Conservation (phyloP, 78 protist species). For the Dictyostelium brefeldianum region DNA sequence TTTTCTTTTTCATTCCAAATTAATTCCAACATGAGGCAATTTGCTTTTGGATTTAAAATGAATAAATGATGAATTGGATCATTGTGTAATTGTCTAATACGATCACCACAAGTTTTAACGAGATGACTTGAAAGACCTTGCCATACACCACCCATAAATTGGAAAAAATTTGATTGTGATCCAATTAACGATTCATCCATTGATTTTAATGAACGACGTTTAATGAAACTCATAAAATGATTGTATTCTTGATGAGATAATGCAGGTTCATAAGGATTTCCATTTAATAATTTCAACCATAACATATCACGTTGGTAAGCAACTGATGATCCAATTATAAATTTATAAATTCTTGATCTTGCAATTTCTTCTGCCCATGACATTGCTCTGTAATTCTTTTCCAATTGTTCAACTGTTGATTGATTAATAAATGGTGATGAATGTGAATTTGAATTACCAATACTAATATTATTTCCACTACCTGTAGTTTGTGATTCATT, state of each 20-base stretch:
- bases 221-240: slow-evolving; percentile 37
- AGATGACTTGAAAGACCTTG: slow-evolving; percentile 31
- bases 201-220: slow-evolving; percentile 41
- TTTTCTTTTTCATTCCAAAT: slow-evolving; percentile 70
- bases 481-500: neutral
- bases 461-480: neutral
- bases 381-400: slow-evolving; percentile 39
- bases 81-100: slow-evolving; percentile 72
- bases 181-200: slow-evolving; percentile 42
- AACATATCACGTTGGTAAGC: slow-evolving; percentile 67
- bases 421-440: slow-evolving; percentile 30
- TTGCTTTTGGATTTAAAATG: slow-evolving; percentile 61
- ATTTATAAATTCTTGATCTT: slow-evolving; percentile 22
- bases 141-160: slow-evolving; percentile 74
- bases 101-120: slow-evolving; percentile 73
- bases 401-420: slow-evolving; percentile 40
- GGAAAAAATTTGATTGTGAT: slow-evolving; percentile 37
- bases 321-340: slow-evolving; percentile 26
- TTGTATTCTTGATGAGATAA: slow-evolving; percentile 45
- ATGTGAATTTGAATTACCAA: slow-evolving; percentile 5
- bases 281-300: slow-evolving; percentile 54
- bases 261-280: slow-evolving; percentile 81
- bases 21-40: slow-evolving; percentile 65
- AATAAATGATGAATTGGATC: slow-evolving; percentile 58
- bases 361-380: slow-evolving; percentile 45